Conservation (phyloP, 305 asterid genomes). For the Rubia tinctorum region DNA sequence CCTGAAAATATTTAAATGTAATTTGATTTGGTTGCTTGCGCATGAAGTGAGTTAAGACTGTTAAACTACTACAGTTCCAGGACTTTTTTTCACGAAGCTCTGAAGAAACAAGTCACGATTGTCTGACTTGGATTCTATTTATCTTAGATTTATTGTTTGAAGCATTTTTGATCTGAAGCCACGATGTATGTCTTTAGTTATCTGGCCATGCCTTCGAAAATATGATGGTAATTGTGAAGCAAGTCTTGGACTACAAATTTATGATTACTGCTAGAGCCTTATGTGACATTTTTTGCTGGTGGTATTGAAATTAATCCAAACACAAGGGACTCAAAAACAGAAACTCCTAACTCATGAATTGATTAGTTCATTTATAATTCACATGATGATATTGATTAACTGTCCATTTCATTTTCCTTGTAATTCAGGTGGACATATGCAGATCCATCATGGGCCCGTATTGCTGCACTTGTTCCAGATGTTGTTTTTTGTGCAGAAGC, state of each 20-base stretch:
- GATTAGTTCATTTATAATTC: neutral
- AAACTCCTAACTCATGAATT: neutral
- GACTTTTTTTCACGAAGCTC: neutral
- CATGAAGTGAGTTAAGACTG: neutral
- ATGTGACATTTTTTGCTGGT: neutral
- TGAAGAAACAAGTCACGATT: neutral
- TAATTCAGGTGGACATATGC: constrained; percentile 98
- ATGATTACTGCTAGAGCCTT: neutral
- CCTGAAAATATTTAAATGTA: neutral
- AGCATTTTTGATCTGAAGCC: neutral
- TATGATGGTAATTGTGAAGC: neutral
- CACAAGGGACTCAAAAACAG: neutral
- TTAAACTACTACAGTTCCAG: neutral
- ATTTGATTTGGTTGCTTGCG: neutral
- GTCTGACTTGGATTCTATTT: neutral
- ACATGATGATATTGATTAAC: neutral
- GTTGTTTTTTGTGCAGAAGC: constrained; percentile 92
- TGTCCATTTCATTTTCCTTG: constrained; percentile 40
- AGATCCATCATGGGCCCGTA: constrained; percentile 97
- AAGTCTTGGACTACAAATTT: neutral
- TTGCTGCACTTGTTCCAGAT: constrained; percentile 89
- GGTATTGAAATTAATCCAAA: neutral
- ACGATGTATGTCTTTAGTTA: neutral
- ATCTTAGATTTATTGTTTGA: neutral
- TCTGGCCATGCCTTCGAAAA: neutral